These are phyloP conservation scores for Aureobasidium namibiae DNA, from an alignment of 2,329 filamentous ascomycete species.

Conservation along the genomic window DNA sequence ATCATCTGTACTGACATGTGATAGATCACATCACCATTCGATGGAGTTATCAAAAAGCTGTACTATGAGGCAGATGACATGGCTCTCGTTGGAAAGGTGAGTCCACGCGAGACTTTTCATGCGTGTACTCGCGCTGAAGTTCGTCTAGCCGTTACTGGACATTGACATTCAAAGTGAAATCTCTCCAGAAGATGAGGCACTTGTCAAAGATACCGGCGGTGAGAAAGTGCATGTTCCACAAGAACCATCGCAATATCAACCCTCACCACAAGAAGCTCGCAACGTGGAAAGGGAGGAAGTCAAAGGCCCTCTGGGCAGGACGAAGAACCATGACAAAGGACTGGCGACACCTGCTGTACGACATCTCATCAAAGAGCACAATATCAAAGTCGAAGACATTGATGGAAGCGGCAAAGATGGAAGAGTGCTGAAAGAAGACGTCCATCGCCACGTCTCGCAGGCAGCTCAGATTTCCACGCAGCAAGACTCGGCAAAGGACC, in stretches of 20 bases:
- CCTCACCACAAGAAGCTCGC: background rate
- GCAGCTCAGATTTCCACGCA: conserved; percentile 22
- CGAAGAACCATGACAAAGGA: conserved; percentile 26
- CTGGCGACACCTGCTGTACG: conserved; percentile 89
- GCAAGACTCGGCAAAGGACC: conserved; percentile 48
- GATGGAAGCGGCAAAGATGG: conserved; percentile 84
- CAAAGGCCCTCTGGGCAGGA: conserved; percentile 1
- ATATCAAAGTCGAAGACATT: conserved; percentile 69
- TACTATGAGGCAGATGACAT: conserved; percentile 95
- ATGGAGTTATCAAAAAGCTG: conserved; percentile 90
- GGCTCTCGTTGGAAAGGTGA: conserved; percentile 78
- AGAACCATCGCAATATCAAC: background rate
- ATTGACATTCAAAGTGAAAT: conserved; percentile 83
- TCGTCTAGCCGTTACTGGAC: conserved; percentile 68
- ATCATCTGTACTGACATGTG: conserved; percentile 1
- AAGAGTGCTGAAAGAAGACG: conserved; percentile 85
- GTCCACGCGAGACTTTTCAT: background rate
- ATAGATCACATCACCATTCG: conserved; percentile 89
- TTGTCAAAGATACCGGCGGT: conserved; percentile 26
- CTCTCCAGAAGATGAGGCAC: conserved; percentile 50
- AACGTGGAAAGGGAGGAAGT: conserved; percentile 8
- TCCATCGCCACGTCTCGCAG: conserved; percentile 42
- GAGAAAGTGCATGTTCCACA: conserved; percentile 18
- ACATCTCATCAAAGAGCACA: conserved; percentile 72
- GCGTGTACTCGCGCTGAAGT: background rate